Conservation (phyloP, 352 stramenopile species). For the Pilasporangium apinafurcum region DNA sequence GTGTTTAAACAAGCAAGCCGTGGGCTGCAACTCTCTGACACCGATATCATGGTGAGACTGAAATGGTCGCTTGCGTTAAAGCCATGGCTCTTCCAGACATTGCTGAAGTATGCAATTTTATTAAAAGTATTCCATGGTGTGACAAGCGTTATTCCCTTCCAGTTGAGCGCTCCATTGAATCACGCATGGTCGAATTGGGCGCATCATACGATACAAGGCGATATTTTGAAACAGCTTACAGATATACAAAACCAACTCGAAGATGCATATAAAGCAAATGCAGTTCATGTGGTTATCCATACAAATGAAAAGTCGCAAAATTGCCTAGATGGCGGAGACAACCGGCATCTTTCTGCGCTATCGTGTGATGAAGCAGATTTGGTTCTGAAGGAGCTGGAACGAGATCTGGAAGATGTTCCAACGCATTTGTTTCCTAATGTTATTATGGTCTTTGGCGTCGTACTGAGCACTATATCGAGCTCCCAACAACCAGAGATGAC, state of each 20-base stretch:
- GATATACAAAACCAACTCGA: neutral
- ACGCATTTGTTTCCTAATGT: conserved; percentile 16
- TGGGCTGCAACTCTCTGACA: conserved; percentile 6
- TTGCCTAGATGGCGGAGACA: too few species aligned
- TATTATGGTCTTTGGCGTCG: conserved; percentile 12
- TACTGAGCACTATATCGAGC: conserved; percentile 2
- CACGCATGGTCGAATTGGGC: neutral
- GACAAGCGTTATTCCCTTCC: neutral
- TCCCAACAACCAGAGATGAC: neutral
- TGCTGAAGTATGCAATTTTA: conserved; percentile 18
- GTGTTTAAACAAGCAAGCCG: conserved; percentile 6
- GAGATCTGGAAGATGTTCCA: conserved; percentile 21
- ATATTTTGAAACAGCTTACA: neutral
- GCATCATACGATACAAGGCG: neutral
- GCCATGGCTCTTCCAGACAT: conserved; percentile 31
- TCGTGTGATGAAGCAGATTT: conserved; percentile 4
- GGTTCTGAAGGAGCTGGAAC: conserved; percentile 16
- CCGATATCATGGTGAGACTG: conserved; percentile 23
- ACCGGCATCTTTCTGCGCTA: conserved; percentile 2
- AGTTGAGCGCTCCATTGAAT: neutral
- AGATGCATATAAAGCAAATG: neutral
- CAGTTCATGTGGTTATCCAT: neutral
- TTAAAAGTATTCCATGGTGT: conserved; percentile 15
- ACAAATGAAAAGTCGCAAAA: too few species aligned
- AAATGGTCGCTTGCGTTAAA: conserved; percentile 33